These are phyloP conservation scores for Zea mays DNA, from an alignment of 176 grass and related monocot species.

Conservation along the genomic window DNA sequence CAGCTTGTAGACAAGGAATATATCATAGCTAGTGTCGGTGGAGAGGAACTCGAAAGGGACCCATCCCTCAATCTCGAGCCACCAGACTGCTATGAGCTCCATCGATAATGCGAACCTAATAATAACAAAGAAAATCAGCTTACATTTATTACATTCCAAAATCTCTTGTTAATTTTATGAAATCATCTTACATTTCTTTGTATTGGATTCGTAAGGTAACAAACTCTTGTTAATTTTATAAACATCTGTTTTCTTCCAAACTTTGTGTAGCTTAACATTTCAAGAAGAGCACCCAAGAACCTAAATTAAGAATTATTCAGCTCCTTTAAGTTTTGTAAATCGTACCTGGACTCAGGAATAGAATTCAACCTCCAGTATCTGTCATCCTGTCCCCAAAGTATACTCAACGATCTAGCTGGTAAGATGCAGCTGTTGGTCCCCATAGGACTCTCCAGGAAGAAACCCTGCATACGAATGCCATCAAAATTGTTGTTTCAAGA, in stretches of 20 bases:
- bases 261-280: too few relatives aligned
- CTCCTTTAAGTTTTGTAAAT: neutral
- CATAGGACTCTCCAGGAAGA: neutral
- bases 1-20: neutral
- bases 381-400: neutral
- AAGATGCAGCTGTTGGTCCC: neutral
- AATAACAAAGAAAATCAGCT: neutral
- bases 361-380: neutral
- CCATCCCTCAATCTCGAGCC: neutral
- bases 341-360: slow-evolving; percentile 1
- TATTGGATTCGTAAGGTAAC: too few relatives aligned
- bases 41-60: neutral
- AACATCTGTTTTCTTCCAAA: too few relatives aligned
- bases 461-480: neutral
- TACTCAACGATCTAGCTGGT: neutral
- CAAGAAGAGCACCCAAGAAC: too few relatives aligned
- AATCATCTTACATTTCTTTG: too few relatives aligned
- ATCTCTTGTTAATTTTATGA: too few relatives aligned
- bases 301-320: too few relatives aligned
- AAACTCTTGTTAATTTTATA: too few relatives aligned
- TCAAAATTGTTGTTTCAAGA: too few relatives aligned
- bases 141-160: too few relatives aligned
- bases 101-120: neutral
- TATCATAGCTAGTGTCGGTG: neutral
- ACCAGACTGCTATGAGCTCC: slow-evolving; percentile 23